These are phyloP conservation scores for Nakataea oryzae DNA, from an alignment of 2,329 filamentous ascomycete species.

Conservation along the genomic window DNA sequence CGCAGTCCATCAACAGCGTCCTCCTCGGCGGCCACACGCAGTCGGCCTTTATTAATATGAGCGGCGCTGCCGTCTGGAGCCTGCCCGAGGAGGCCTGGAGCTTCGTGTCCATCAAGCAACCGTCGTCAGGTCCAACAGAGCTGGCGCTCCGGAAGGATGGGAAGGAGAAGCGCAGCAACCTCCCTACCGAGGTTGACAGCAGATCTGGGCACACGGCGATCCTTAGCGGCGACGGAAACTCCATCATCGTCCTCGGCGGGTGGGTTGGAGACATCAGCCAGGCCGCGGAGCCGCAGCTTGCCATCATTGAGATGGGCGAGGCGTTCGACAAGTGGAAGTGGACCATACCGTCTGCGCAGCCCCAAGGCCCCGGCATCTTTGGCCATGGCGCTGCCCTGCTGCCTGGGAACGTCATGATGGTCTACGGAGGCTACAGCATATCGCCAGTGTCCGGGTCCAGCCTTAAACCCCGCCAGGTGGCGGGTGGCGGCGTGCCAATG, in stretches of 20 bases:
- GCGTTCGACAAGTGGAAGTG: conserved; percentile 64
- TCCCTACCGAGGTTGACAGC: conserved; percentile 49
- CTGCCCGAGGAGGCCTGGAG: conserved; percentile 81
- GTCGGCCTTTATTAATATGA: conserved; percentile 87
- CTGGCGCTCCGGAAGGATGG: conserved; percentile 33
- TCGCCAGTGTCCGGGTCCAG: conserved; percentile 12
- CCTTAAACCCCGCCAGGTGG: conserved; percentile 10
- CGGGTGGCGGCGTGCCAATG: conserved; percentile 19
- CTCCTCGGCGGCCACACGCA: conserved; percentile 79
- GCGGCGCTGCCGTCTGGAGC: conserved; percentile 76
- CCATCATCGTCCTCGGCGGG: conserved; percentile 74
- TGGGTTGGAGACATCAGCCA: conserved; percentile 79
- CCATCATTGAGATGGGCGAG: conserved; percentile 62
- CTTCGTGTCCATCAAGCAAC: conserved; percentile 55
- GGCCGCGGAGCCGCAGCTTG: conserved; percentile 73
- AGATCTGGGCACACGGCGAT: conserved; percentile 84
- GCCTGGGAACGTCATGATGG: conserved; percentile 59
- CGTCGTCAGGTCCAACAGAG: conserved; percentile 36
- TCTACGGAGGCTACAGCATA: conserved; percentile 52
- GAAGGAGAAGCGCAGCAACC: not conserved
- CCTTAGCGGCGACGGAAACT: conserved; percentile 65
- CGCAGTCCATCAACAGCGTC: conserved; percentile 68
- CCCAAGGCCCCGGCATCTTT: conserved; percentile 37
- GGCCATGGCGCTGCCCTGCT: conserved; percentile 54
- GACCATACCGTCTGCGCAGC: conserved; percentile 47